These are phyloP conservation scores for Fomes fomentarius DNA, from an alignment of 1,284 basidiomycete genomes.

Conservation along the genomic window DNA sequence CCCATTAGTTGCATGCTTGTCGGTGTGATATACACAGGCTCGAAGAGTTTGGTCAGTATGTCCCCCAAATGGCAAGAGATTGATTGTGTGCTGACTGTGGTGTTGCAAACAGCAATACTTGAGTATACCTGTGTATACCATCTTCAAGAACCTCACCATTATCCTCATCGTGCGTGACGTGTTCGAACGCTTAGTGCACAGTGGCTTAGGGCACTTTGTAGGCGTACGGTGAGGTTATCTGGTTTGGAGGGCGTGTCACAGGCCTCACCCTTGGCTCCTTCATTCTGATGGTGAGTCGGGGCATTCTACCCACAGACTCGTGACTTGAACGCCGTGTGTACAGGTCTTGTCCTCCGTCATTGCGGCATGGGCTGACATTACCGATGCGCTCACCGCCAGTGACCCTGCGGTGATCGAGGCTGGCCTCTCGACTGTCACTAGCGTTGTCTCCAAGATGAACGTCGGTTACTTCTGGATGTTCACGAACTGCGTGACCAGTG, in stretches of 20 bases:
- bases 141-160: conserved; percentile 99
- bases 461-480: conserved; percentile 98
- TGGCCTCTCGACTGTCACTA: conserved; percentile 48
- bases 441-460: conserved; percentile 64
- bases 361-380: conserved; percentile 94
- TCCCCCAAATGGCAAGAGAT: not conserved
- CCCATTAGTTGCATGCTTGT: conserved; percentile 94
- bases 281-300: conserved; percentile 84
- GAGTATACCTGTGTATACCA: conserved; percentile 93
- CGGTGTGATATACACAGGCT: conserved; percentile 96
- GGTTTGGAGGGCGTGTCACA: conserved; percentile 94
- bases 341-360: conserved; percentile 93
- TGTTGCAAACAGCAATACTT: conserved; percentile 76
- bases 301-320: too few relatives aligned
- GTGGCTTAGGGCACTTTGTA: conserved; percentile 30
- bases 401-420: conserved; percentile 45
- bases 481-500: conserved; percentile 89
- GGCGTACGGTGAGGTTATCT: conserved; percentile 98
- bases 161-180: conserved; percentile 93
- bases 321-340: not conserved
- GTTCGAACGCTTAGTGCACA: too few relatives aligned
- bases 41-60: conserved; percentile 86
- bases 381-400: conserved; percentile 48
- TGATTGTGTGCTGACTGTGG: not conserved
- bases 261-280: conserved; percentile 90